phyloP scores from a whole-genome alignment of 257 asterid genomes.

The Nyctanthes arbortristis region DNA sequence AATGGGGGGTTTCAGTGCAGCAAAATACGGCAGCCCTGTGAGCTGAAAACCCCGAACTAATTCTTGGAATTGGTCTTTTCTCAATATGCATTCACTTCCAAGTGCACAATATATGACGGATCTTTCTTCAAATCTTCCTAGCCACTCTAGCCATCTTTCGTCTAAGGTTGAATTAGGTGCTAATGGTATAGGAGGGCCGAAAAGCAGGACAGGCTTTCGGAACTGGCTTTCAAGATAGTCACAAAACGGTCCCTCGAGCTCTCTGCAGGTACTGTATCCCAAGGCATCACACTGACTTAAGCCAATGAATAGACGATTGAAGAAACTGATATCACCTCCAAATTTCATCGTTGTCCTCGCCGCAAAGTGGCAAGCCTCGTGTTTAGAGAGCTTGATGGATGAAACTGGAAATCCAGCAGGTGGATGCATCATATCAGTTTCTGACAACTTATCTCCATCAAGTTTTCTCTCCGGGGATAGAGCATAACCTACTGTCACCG shows the following conservation, averaged over 20 bases:
- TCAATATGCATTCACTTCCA: background rate
- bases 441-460: background rate
- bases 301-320: too few relatives aligned
- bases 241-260: background rate
- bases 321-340: too few relatives aligned
- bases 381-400: too few relatives aligned
- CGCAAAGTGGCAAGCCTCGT: too few relatives aligned
- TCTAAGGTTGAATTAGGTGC: background rate
- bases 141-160: background rate
- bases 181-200: background rate
- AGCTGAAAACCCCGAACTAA: background rate
- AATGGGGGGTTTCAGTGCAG: background rate
- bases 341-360: too few relatives aligned
- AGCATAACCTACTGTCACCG: background rate
- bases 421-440: too few relatives aligned
- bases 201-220: background rate
- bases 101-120: background rate
- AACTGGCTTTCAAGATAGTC: background rate
- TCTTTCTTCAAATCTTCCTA: background rate
- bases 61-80: background rate
- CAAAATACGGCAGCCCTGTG: background rate
- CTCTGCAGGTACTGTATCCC: background rate
- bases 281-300: too few relatives aligned
- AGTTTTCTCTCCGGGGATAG: background rate
- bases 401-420: too few relatives aligned